phyloP scores from a whole-genome alignment of 345 rosid genomes.

The Camelina sativa region DNA sequence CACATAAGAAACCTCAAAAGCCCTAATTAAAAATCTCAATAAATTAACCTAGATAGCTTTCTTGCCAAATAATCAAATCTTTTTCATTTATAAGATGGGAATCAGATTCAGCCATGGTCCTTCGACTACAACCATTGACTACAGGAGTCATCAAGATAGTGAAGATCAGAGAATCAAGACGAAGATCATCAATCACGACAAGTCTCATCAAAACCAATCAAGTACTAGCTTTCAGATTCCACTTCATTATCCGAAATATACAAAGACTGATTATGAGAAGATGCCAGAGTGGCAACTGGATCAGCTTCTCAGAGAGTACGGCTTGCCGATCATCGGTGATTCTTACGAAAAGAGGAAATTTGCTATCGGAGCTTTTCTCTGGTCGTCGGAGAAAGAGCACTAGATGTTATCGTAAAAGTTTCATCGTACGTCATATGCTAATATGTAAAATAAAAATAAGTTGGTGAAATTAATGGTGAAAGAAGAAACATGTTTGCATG shows the following conservation, averaged over 20 bases:
- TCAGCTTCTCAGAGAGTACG: constrained; percentile 56
- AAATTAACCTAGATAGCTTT: not conserved
- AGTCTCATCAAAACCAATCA: constrained; percentile 1
- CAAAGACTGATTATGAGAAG: constrained; percentile 55
- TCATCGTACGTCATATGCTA: constrained; percentile 11
- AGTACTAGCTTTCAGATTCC: constrained; percentile 54
- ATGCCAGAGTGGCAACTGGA: constrained; percentile 70
- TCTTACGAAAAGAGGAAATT: constrained; percentile 55
- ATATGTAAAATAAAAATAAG: constrained; percentile 7
- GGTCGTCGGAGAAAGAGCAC: constrained; percentile 45
- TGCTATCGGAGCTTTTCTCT: constrained; percentile 72
- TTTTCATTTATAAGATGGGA: constrained; percentile 25
- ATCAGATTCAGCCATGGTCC: constrained; percentile 19
- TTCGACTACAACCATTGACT: constrained; percentile 7
- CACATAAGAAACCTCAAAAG: constrained; percentile 22
- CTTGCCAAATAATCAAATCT: constrained; percentile 13
- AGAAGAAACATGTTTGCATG: constrained; percentile 10
- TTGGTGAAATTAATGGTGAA: constrained; percentile 1
- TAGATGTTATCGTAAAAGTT: constrained; percentile 17
- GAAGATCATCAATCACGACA: not conserved
- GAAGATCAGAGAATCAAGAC: constrained; percentile 22
- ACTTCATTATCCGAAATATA: constrained; percentile 66
- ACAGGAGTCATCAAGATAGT: constrained; percentile 17
- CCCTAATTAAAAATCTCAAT: not conserved
- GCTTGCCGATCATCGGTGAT: constrained; percentile 53